These are phyloP conservation scores for Hyphopichia buzzinii DNA, from an alignment of 1,139 yeast species.

Conservation along the genomic window DNA sequence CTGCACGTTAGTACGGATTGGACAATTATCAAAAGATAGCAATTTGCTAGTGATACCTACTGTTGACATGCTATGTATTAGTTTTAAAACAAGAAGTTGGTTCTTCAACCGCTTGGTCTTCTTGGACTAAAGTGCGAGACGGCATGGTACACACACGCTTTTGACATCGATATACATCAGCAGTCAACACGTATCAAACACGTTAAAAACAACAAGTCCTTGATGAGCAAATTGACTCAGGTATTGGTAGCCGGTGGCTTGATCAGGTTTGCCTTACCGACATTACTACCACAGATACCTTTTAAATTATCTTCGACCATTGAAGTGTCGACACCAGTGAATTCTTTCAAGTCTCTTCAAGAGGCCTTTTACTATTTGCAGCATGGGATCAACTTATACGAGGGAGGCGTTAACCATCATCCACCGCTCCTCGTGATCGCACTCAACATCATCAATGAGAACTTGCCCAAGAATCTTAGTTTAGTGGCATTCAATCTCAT, in stretches of 20 bases:
- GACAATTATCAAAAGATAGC: not conserved
- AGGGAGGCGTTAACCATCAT: constrained; percentile 86
- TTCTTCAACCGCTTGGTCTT: no score
- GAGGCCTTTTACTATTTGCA: constrained; percentile 76
- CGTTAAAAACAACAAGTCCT: no score
- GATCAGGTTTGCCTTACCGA: constrained; percentile 31
- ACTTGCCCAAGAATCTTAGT: constrained; percentile 21
- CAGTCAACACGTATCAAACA: no score
- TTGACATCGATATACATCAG: no score
- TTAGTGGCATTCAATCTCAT: constrained; percentile 24
- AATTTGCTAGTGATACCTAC: constrained; percentile 12
- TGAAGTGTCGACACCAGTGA: constrained; percentile 77
- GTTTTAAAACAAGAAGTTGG: no score
- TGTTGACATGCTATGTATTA: constrained; percentile 15
- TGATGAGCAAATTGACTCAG: constrained; percentile 22
- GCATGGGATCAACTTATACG: constrained; percentile 66
- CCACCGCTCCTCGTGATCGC: constrained; percentile 66
- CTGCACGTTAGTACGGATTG: constrained; percentile 25
- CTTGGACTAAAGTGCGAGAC: no score
- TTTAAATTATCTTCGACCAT: constrained; percentile 40
- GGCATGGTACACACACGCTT: no score
- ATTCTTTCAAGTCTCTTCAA: constrained; percentile 62
- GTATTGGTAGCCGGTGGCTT: constrained; percentile 30
- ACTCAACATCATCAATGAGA: constrained; percentile 36
- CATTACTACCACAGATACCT: constrained; percentile 31